Base-by-base conservation (phyloP, 495 filamentous ascomycete species). In the Penicillium subrubescens region DNA sequence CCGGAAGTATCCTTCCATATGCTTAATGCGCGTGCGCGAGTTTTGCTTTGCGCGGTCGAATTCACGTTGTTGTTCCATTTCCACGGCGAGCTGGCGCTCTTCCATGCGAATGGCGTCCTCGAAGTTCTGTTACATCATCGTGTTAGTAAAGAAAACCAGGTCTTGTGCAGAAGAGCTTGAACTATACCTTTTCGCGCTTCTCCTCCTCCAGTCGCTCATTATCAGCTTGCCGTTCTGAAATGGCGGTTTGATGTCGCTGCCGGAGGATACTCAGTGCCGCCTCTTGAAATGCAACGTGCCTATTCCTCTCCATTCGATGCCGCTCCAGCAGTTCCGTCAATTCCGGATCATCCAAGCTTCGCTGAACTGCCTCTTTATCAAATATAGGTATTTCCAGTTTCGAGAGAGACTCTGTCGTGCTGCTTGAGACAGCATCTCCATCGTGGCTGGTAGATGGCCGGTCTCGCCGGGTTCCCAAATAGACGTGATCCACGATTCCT, bases 1-100 rank as follows among this genome's bases (percentile, higher is more conserved):
- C 62, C 84, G 82, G 73, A 90, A 90, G 69, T 92, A 93, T 3
- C 87, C 88, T 71, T 92, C 90, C 90, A 93, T 92, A 62, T 93
- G 84, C 68, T 87, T 87, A 37, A 93, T 84, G 44, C 89, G 87
- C 19, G 90, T 87, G n/a, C 82, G 76, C 5, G 90, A 87, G 63
- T 87, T 88, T 56, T 80, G 76, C 61, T 83, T 83, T 11, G 79
- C 78, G 14, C 72, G 73, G 23, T 91, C 86, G 53, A 92, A 88
- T 12, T 82, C 79, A 17, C 75, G 82, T 11, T 87, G 82, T 29
- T 89, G 82, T 52, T 82, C 77, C 61, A 92, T 87, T 77, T 93
- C 90, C 3, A 87, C 86, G n/a, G 82, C 80, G 15, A 92, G 83
- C 71, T 93, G 90, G 12, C 89, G 84, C 68, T 92, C 90, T 73